Evolutionary conservation across 768 basidiomycete species (phyloP), one percentile per base, ranked within the genome.

Genomic region (Piloderma croceum): DNA sequence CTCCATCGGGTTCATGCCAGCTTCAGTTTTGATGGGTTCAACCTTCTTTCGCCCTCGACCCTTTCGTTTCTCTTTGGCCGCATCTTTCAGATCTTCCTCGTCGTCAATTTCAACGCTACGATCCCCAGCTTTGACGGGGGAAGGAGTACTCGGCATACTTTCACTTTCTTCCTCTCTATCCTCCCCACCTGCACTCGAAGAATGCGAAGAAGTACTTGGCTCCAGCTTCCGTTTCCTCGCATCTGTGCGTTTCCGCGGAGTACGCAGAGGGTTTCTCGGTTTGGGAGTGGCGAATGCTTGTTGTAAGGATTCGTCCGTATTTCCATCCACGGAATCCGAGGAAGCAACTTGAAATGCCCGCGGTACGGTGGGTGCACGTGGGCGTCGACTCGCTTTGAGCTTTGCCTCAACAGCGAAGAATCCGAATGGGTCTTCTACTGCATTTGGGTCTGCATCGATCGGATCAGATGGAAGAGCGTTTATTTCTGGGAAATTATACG

Each of bases 391-490:
- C 27, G 9, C 64, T 48, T 72, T 74, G 45, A 78, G 52, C 36
- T 67, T 71, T 37, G 63, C 65, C 52, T 79, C 76, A 1, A 74
- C 65, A 13, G 76, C 72, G 23, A 76, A 61, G 45, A 79, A 77
- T 0, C 77, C 77, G 44, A 79, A 79, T 0, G 76, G 77, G 44
- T 79, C 77, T 23, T 48, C 56, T 7, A 53, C 47, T 19, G 46
- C 47, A 5, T 50, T 29, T 18, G 37, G 36, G 18, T 48, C n/a
- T n/a, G n/a, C n/a, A n/a, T n/a, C n/a, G n/a, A n/a, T n/a, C n/a
- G n/a, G n/a, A n/a, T n/a, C n/a, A n/a, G n/a, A n/a, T n/a, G n/a
- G n/a, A n/a, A n/a, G n/a, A n/a, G n/a, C n/a, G n/a, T n/a, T n/a
- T n/a, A n/a, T n/a, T n/a, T n/a, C n/a, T n/a, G n/a, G n/a, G n/a